Conservation (phyloP, 1,284 basidiomycete genomes). For the Tilletia setariae region DNA sequence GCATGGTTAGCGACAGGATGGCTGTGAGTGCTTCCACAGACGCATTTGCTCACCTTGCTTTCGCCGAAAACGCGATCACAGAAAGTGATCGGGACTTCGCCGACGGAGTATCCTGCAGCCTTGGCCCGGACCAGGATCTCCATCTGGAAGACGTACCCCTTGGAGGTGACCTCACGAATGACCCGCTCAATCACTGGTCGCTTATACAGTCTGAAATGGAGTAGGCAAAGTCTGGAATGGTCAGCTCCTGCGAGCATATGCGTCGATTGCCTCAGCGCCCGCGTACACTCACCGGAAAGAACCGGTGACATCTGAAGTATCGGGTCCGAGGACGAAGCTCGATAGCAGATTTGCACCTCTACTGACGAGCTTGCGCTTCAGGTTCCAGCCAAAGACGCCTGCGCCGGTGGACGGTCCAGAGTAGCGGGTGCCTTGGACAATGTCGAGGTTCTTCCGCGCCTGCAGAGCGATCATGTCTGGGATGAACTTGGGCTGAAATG, state of each 20-base stretch:
- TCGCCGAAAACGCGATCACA: conserved; percentile 89
- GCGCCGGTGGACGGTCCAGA: conserved; percentile 39
- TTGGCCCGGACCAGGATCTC: conserved; percentile 90
- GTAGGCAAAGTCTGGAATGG: background rate
- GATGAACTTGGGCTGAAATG: conserved; percentile 34
- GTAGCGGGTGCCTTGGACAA: conserved; percentile 42
- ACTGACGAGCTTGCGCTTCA: conserved; percentile 42
- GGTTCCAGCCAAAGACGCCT: conserved; percentile 42
- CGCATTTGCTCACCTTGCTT: conserved; percentile 62
- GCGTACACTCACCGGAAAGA: conserved; percentile 27
- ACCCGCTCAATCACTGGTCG: conserved; percentile 72
- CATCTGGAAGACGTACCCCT: conserved; percentile 95
- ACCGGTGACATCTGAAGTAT: conserved; percentile 43
- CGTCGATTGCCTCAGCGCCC: background rate
- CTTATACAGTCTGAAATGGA: conserved; percentile 69
- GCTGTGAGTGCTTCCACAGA: too few relatives aligned
- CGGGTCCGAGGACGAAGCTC: conserved; percentile 35
- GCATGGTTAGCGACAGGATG: background rate
- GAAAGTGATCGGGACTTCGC: conserved; percentile 87
- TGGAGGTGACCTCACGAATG: conserved; percentile 75
- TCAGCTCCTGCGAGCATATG: background rate
- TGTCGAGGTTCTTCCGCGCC: conserved; percentile 30
- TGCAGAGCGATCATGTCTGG: conserved; percentile 39
- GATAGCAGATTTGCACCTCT: conserved; percentile 39
- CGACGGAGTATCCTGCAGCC: conserved; percentile 74